Conservation (phyloP, 345 rosid genomes). For the Gossypium mustelinum region DNA sequence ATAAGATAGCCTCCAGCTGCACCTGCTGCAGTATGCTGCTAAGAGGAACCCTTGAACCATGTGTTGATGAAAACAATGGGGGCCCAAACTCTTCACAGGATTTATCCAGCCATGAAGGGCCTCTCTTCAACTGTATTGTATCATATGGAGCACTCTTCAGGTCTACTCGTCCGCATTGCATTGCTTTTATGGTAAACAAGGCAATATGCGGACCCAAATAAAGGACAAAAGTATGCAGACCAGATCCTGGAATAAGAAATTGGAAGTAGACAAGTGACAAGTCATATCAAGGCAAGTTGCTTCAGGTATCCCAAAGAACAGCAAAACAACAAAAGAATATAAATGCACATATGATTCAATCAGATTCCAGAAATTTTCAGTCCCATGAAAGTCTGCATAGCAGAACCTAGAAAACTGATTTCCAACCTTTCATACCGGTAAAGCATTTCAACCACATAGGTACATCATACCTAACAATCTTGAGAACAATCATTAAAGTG, state of each 20-base stretch:
- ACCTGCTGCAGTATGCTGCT: conserved; percentile 78
- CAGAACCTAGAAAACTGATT: neutral
- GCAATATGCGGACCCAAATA: conserved; percentile 99
- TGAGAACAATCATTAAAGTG: neutral
- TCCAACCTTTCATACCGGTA: neutral
- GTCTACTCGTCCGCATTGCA: conserved; percentile 92
- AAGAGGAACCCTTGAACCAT: conserved; percentile 79
- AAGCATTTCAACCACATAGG: neutral
- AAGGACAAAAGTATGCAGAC: conserved; percentile 97
- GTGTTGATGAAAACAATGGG: conserved; percentile 46
- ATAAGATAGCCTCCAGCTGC: conserved; percentile 80
- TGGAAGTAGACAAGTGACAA: neutral
- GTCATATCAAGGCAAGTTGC: neutral
- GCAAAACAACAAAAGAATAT: neutral
- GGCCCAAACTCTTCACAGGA: conserved; percentile 84
- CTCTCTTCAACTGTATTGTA: conserved; percentile 77
- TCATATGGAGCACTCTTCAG: conserved; percentile 91
- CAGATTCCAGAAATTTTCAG: neutral
- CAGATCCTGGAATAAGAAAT: conserved; percentile 69
- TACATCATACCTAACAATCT: neutral
- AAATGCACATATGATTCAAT: neutral
- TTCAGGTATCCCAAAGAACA: neutral
- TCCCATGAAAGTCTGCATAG: neutral
- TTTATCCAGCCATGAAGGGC: conserved; percentile 92
- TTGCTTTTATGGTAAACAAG: conserved; percentile 85